A percentile compares a stretch with the other conserved stretches of the same genome.
These are phyloP conservation scores for Colletotrichum navitas DNA, from an alignment of 2,329 filamentous ascomycete species.

Conservation along the genomic window DNA sequence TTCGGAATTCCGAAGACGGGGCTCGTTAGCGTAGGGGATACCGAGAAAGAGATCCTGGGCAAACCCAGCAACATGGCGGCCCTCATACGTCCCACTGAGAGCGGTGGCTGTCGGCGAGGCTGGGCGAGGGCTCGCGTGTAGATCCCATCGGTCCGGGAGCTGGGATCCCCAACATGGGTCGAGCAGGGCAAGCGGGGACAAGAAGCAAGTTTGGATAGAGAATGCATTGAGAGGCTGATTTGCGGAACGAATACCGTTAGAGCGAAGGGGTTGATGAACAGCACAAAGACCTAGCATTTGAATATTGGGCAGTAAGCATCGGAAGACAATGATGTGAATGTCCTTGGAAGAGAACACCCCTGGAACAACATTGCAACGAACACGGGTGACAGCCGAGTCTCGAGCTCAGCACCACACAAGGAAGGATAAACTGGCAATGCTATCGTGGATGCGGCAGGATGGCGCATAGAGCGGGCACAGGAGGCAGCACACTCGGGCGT, in stretches of 20 bases:
- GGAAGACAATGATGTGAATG: background rate
- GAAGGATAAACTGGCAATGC: background rate
- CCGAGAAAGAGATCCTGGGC: conserved; percentile 61
- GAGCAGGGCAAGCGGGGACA: too few species aligned
- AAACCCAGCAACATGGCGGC: conserved; percentile 52
- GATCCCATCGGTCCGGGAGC: too few species aligned
- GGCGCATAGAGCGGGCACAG: background rate
- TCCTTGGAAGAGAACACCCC: background rate
- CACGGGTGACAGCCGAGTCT: background rate
- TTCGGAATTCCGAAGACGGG: conserved; percentile 64
- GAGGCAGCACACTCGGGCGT: background rate
- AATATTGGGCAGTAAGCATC: background rate
- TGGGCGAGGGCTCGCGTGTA: background rate
- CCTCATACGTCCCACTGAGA: conserved; percentile 56
- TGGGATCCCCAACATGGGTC: too few species aligned
- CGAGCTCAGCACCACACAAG: background rate
- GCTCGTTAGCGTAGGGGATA: conserved; percentile 61
- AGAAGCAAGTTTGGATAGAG: background rate
- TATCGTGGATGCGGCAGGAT: background rate
- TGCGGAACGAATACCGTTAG: background rate
- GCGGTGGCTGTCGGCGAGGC: conserved; percentile 9
- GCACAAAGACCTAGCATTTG: background rate
- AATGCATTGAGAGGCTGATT: background rate
- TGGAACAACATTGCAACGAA: background rate
- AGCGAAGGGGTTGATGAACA: background rate